phyloP scores from a whole-genome alignment of 2,329 filamentous ascomycete species.

The Ceratocystis huliohia region DNA sequence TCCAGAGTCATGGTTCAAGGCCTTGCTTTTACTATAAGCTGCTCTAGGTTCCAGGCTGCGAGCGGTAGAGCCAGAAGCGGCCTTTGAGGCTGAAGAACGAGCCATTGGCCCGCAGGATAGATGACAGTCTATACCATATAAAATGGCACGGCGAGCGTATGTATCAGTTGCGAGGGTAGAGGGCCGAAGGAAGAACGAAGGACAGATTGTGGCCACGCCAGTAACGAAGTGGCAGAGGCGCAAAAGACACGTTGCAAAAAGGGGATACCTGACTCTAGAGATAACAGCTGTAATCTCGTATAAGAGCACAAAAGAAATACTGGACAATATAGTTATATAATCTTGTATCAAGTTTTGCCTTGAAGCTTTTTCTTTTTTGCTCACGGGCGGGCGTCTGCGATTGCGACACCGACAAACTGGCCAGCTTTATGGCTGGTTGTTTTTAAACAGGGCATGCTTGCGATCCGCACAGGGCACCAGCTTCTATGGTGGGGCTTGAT shows the following conservation, averaged over 20 bases:
- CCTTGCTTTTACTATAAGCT: not conserved
- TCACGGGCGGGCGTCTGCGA: not conserved
- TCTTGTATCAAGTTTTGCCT: not conserved
- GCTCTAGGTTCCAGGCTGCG: not conserved
- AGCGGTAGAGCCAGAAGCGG: not conserved
- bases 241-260: not conserved
- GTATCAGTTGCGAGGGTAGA: not conserved
- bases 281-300: not conserved
- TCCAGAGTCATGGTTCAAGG: not conserved
- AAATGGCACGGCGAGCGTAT: not conserved
- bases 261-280: not conserved
- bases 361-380: not conserved
- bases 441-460: not conserved
- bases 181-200: not conserved
- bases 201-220: not conserved
- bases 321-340: not conserved
- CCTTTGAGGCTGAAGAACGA: constrained; percentile 11
- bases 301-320: not conserved
- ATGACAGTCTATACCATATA: not conserved
- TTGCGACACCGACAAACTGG: not conserved
- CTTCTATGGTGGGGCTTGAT: not conserved
- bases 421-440: not conserved
- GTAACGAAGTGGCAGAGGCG: not conserved
- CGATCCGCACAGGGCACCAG: constrained; percentile 1
- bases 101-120: constrained; percentile 6